A percentile compares a stretch with the other conserved stretches of the same genome.
Evolutionary conservation across 257 asterid genomes (phyloP).

Genomic region (Ocimum tenuiflorum): DNA sequence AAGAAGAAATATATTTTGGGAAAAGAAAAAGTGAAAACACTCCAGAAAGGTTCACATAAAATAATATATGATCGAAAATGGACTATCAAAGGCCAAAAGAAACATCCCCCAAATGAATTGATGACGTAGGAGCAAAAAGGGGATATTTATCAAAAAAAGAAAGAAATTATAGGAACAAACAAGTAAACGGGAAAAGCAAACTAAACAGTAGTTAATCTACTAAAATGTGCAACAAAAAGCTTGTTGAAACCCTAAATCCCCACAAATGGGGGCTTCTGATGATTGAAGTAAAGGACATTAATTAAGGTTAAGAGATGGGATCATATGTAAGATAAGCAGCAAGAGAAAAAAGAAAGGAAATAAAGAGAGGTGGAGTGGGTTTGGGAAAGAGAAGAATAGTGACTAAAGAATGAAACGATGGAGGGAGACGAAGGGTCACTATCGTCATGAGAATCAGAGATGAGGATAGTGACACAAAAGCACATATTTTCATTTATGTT

Average conservation of each 20-base stretch:
- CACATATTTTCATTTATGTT: constrained; percentile 5
- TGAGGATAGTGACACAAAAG: constrained; percentile 38
- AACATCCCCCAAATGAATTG: background rate
- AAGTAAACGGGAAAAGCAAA: background rate
- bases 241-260: constrained; percentile 26
- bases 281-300: background rate
- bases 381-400: constrained; percentile 4
- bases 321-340: background rate
- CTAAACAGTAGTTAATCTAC: background rate
- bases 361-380: background rate
- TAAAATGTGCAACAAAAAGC: background rate
- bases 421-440: constrained; percentile 42
- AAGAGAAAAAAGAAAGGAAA: background rate
- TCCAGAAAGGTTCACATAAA: constrained; percentile 14
- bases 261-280: background rate
- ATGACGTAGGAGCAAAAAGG: background rate
- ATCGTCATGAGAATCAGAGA: constrained; percentile 57
- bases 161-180: background rate
- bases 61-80: constrained; percentile 7
- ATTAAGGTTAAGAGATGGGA: constrained; percentile 7
- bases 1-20: background rate
- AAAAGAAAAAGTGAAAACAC: background rate
- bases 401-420: constrained; percentile 27
- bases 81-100: background rate
- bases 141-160: background rate